Conservation (phyloP, 192 early-diverging fungal species). For the Linnemannia schmuckeri region DNA sequence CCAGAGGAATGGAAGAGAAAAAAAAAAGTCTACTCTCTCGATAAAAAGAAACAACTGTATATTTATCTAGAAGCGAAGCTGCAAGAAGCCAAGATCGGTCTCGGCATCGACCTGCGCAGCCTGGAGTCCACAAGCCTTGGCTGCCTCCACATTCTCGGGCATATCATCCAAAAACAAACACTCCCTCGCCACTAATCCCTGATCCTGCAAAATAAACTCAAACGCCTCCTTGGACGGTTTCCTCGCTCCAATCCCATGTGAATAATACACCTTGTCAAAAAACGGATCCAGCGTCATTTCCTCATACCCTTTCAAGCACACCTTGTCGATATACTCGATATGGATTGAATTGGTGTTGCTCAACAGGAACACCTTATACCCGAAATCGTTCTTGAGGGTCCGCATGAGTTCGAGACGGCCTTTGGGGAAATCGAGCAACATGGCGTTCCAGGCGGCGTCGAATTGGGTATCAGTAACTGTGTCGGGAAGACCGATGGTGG, state of each 20-base stretch:
- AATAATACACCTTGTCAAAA: slow-evolving; percentile 53
- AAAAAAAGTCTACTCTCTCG: not conserved
- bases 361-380: slow-evolving; percentile 44
- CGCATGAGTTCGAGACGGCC: slow-evolving; percentile 46
- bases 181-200: slow-evolving; percentile 22
- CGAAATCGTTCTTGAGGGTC: slow-evolving; percentile 38
- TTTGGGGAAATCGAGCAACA: slow-evolving; percentile 49
- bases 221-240: slow-evolving; percentile 51
- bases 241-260: slow-evolving; percentile 38
- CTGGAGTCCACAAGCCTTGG: slow-evolving; percentile 43
- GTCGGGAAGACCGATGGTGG: slow-evolving; percentile 34
- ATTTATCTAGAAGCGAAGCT: slow-evolving; percentile 35
- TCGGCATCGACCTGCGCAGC: slow-evolving; percentile 51
- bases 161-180: slow-evolving; percentile 52
- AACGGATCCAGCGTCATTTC: slow-evolving; percentile 30
- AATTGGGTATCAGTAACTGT: slow-evolving; percentile 40
- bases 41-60: no score
- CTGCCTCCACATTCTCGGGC: slow-evolving; percentile 51
- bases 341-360: slow-evolving; percentile 56
- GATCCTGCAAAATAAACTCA: slow-evolving; percentile 44
- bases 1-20: not conserved
- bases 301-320: slow-evolving; percentile 35
- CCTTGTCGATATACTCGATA: slow-evolving; percentile 37
- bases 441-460: slow-evolving; percentile 50
- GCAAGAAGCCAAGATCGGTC: slow-evolving; percentile 45